Base-by-base conservation (phyloP, 257 asterid species). In the Solanum chiquidenum region DNA sequence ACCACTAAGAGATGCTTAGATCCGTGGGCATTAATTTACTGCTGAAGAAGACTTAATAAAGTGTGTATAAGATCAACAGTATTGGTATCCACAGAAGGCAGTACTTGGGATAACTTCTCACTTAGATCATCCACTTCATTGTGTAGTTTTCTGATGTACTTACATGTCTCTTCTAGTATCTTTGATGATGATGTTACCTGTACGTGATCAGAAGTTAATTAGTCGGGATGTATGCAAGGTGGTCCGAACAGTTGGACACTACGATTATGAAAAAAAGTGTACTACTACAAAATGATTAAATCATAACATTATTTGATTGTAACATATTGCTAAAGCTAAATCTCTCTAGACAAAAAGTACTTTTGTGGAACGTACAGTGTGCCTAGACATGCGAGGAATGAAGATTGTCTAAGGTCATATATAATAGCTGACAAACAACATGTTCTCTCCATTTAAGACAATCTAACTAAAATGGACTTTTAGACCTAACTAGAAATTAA, bases 81-180 rank as follows among this genome's bases (percentile, higher is more conserved):
- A 38, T 86, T 88, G 88, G 92, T 87, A 62, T 91, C 93, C 66
- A 86, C 91, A 74, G 97, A 93, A 64, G 92, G 88, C 85, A 94
- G 83, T 46, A 91, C 90, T 83, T 89, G 90, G 44, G 98, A 91
- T 31, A 95, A 91, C 71, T 91, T 91, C 7, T 89, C 93, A 88
- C 95, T 92, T n/a, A 94, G 87, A 87, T 89, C 91, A 89, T 94
- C 98, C 88, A 93, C 94, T 86, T 95, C 96, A 83, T 86, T 93
- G 31, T 94, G 93, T 92, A 95, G 92, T 76, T 88, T 92, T 92
- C 90, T 89, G 34, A 95, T 92, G 90, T 93, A 92, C 25, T 88
- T 91, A 89, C 98, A 92, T 42, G 93, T 86, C 84, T 91, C 94
- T 83, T 93, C 89, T 90, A 94, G 66, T 5, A 91, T 66, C 89